Evolutionary conservation across 495 filamentous ascomycete species (phyloP).

Genomic region (Aspergillus heteromorphus): DNA sequence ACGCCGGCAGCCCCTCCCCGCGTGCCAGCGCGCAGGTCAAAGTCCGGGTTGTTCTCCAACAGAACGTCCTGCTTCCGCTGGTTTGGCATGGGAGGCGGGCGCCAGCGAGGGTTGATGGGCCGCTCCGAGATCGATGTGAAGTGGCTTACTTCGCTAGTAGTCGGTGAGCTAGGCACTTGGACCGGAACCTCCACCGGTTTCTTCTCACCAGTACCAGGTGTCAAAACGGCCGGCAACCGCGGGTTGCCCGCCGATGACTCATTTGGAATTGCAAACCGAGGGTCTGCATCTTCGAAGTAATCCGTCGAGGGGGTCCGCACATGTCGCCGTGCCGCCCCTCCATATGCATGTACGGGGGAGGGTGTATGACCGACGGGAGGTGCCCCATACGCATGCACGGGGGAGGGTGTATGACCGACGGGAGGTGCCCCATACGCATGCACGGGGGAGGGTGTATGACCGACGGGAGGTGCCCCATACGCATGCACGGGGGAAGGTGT

Average conservation of each 20-base stretch:
- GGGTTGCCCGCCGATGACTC: conserved; percentile 19
- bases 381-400: conserved; percentile 15
- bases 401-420: conserved; percentile 15
- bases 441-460: no score
- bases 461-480: conserved; percentile 2
- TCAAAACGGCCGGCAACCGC: conserved; percentile 28
- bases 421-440: not conserved
- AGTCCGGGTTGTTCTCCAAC: conserved; percentile 69
- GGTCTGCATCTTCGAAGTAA: conserved; percentile 95
- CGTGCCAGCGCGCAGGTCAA: conserved; percentile 45
- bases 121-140: conserved; percentile 85
- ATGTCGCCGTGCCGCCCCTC: conserved; percentile 21
- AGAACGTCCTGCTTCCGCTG: conserved; percentile 53
- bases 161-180: conserved; percentile 64
- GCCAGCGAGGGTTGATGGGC: conserved; percentile 81
- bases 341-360: conserved; percentile 9
- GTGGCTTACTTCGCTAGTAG: conserved; percentile 68
- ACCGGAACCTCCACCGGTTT: conserved; percentile 52
- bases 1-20: conserved; percentile 18
- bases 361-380: conserved; percentile 11
- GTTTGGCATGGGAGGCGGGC: conserved; percentile 40
- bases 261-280: conserved; percentile 62
- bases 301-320: conserved; percentile 42
- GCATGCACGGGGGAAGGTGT: conserved; percentile 8
- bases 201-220: conserved; percentile 36